Evolutionary conservation across 1,139 yeast species (phyloP).

Genomic region (Kodamaea anthophila): DNA sequence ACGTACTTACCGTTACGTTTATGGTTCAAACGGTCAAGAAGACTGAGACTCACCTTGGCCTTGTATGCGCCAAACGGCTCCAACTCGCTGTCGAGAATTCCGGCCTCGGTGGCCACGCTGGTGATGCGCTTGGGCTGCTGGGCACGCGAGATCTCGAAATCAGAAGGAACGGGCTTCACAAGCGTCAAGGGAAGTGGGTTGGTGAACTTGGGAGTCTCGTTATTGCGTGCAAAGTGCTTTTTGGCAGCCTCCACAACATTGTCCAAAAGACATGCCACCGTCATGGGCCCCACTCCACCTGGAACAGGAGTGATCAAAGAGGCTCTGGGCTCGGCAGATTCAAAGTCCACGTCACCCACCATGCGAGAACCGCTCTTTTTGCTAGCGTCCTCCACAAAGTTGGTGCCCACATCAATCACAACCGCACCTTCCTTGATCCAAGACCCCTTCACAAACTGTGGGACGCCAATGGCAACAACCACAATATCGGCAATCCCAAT

Average conservation of each 20-base stretch:
- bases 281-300: conserved; percentile 99
- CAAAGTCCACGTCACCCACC: conserved; percentile 92
- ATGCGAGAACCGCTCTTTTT: conserved; percentile 79
- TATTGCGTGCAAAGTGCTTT: conserved; percentile 37
- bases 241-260: conserved; percentile 84
- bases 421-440: conserved; percentile 84
- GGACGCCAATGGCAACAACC: conserved; percentile 85
- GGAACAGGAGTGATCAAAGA: conserved; percentile 91
- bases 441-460: conserved; percentile 77
- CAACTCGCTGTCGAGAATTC: conserved; percentile 73
- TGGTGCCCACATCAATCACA: conserved; percentile 95
- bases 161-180: conserved; percentile 84
- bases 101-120: conserved; percentile 79
- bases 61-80: conserved; percentile 91
- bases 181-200: conserved; percentile 62
- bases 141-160: conserved; percentile 84
- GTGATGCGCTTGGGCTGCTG: conserved; percentile 84
- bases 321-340: conserved; percentile 59
- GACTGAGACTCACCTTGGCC: conserved; percentile 78
- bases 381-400: conserved; percentile 70
- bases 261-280: conserved; percentile 91
- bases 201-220: conserved; percentile 45
- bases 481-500: conserved; percentile 80
- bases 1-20: conserved; percentile 83
- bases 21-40: conserved; percentile 62